phyloP scores from a whole-genome alignment of 2,329 filamentous ascomycete species.

The Exophiala spinifera region DNA sequence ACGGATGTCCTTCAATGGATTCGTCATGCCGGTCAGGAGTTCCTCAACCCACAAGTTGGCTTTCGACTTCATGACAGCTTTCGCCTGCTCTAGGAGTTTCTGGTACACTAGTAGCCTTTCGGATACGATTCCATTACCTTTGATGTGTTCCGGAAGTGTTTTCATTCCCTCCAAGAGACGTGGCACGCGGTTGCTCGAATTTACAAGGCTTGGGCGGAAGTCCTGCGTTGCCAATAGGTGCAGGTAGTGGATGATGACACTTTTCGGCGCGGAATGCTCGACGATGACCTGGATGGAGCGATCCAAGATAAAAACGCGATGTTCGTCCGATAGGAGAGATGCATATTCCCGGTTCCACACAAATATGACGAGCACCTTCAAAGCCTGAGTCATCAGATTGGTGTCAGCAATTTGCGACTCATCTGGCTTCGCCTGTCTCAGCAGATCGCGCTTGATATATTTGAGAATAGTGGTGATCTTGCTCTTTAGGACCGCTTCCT shows the following conservation, averaged over 20 bases:
- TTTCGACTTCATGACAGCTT: constrained; percentile 65
- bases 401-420: constrained; percentile 57
- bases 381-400: constrained; percentile 70
- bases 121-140: constrained; percentile 76
- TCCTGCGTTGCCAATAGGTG: constrained; percentile 76
- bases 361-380: constrained; percentile 74
- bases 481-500: constrained; percentile 66
- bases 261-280: constrained; percentile 67
- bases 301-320: constrained; percentile 75
- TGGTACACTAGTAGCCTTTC: constrained; percentile 76
- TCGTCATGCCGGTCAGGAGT: constrained; percentile 77
- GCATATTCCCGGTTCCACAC: constrained; percentile 71
- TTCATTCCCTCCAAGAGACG: constrained; percentile 69
- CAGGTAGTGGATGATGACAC: constrained; percentile 74
- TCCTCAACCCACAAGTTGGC: constrained; percentile 75
- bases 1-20: constrained; percentile 72
- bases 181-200: constrained; percentile 52
- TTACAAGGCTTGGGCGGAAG: constrained; percentile 63
- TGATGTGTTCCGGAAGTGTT: constrained; percentile 68
- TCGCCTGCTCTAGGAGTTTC: constrained; percentile 70
- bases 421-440: constrained; percentile 14
- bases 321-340: constrained; percentile 70
- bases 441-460: constrained; percentile 79
- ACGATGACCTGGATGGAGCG: constrained; percentile 72
- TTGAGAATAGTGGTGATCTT: constrained; percentile 76